Evolutionary conservation across 2,329 filamentous ascomycete genomes (phyloP).

Genomic region (Diplodia intermedia): DNA sequence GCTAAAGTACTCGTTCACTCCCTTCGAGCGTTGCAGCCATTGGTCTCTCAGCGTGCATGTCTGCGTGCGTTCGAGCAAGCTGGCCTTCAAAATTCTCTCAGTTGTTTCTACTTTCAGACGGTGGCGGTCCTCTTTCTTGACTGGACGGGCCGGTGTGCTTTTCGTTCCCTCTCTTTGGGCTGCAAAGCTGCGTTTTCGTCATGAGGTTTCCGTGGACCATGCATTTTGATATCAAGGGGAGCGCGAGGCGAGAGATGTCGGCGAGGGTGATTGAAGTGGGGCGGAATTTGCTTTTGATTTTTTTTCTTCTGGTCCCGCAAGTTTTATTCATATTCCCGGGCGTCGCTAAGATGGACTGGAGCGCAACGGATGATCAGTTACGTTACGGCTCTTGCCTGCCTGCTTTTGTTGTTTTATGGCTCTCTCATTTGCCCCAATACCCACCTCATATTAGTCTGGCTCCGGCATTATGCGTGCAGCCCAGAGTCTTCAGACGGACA

Average conservation of each 20-base stretch:
- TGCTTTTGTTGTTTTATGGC: constrained; percentile 9
- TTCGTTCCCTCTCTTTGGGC: constrained; percentile 20
- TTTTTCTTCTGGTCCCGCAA: constrained; percentile 17
- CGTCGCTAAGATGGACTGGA: constrained; percentile 6
- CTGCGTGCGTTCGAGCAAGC: constrained; percentile 24
- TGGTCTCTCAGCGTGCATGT: constrained; percentile 9
- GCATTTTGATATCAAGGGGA: constrained; percentile 25
- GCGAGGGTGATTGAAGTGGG: constrained; percentile 18
- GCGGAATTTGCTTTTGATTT: constrained; percentile 15
- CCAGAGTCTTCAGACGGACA: not conserved
- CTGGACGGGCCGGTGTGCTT: constrained; percentile 7
- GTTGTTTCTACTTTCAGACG: constrained; percentile 16
- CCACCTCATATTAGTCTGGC: not conserved
- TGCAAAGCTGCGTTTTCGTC: constrained; percentile 22
- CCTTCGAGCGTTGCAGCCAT: constrained; percentile 16
- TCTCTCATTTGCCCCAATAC: not conserved
- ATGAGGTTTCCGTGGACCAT: constrained; percentile 14
- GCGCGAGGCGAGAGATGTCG: constrained; percentile 8
- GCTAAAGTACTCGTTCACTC: constrained; percentile 14
- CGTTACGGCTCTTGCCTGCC: constrained; percentile 8
- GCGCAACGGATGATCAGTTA: constrained; percentile 3
- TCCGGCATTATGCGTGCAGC: constrained; percentile 9
- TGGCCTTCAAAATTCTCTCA: constrained; percentile 12
- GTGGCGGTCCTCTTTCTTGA: not conserved
- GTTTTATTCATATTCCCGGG: constrained; percentile 12